Evolutionary conservation across 352 stramenopile species (phyloP).

Genomic region (Globisporangium viniferum): DNA sequence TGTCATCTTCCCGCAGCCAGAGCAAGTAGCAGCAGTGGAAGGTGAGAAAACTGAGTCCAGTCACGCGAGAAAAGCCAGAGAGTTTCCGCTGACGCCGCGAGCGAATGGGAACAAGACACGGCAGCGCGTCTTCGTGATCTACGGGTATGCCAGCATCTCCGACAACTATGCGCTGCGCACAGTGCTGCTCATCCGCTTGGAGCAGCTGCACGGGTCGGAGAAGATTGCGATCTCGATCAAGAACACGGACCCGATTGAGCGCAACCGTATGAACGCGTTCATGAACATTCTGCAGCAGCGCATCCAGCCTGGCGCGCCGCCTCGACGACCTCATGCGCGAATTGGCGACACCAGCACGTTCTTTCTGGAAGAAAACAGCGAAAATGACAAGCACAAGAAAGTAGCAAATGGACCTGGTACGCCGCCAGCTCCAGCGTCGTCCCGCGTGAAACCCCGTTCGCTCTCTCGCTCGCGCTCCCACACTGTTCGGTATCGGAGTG

Average conservation of each 20-base stretch:
- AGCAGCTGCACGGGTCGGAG: conserved; percentile 67
- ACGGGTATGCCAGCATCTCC: conserved; percentile 50
- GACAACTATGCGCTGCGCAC: conserved; percentile 42
- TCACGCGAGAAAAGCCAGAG: neutral
- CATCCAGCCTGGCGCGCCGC: conserved; percentile 48
- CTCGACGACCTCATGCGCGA: conserved; percentile 36
- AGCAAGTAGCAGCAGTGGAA: neutral
- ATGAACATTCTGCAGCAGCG: conserved; percentile 55
- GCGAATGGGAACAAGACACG: conserved; percentile 11
- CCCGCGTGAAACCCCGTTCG: neutral
- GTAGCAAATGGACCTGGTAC: conserved; percentile 1
- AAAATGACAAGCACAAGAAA: conserved; percentile 23
- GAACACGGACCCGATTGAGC: conserved; percentile 63
- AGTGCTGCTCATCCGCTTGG: conserved; percentile 55
- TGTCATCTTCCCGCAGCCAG: conserved; percentile 39
- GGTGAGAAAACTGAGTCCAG: conserved; percentile 2
- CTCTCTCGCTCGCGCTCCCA: conserved; percentile 42
- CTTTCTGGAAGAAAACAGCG: conserved; percentile 49
- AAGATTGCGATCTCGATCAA: conserved; percentile 64
- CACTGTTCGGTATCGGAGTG: conserved; percentile 62
- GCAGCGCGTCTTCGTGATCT: conserved; percentile 40
- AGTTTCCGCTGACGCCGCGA: conserved; percentile 11
- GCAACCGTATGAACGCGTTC: conserved; percentile 45
- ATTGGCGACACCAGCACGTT: conserved; percentile 42
- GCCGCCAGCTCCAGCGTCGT: neutral